Conservation (phyloP, 306 rosid genomes). For the Crataegus laevigata region DNA sequence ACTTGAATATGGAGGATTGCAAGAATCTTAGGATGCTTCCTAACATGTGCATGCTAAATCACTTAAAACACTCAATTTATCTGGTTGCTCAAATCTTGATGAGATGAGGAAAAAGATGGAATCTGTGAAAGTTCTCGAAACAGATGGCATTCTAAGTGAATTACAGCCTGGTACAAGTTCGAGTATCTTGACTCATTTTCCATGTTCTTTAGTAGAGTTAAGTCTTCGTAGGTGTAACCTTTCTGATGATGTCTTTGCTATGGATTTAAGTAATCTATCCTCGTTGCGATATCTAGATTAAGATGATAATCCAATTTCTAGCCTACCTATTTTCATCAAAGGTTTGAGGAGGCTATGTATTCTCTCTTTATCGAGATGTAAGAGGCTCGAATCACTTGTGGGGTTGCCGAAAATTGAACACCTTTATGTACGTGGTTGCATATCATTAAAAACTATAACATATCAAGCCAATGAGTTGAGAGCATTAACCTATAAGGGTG, state of each 20-base stretch:
- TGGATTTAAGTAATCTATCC: neutral
- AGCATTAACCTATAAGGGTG: neutral
- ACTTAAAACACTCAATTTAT: neutral
- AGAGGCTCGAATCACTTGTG: neutral
- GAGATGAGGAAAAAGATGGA: neutral
- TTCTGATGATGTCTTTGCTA: neutral
- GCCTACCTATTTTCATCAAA: neutral
- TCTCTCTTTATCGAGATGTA: fast-evolving
- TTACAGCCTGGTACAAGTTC: neutral
- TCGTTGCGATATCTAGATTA: fast-evolving
- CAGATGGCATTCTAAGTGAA: neutral
- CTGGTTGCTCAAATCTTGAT: neutral
- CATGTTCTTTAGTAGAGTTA: neutral
- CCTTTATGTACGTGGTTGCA: fast-evolving
- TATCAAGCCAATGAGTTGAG: neutral
- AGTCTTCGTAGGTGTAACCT: neutral
- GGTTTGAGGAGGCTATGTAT: fast-evolving
- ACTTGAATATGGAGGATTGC: constrained; percentile 2
- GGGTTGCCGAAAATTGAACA: neutral
- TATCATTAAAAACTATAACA: neutral
- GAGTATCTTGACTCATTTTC: neutral
- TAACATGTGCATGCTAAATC: neutral
- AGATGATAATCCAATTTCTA: neutral
- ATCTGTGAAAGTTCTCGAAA: neutral
- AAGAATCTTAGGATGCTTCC: constrained; percentile 3